These are phyloP conservation scores for Chaetomiaceae sp. DNA, from an alignment of 2,329 filamentous ascomycete genomes.

Conservation along the genomic window DNA sequence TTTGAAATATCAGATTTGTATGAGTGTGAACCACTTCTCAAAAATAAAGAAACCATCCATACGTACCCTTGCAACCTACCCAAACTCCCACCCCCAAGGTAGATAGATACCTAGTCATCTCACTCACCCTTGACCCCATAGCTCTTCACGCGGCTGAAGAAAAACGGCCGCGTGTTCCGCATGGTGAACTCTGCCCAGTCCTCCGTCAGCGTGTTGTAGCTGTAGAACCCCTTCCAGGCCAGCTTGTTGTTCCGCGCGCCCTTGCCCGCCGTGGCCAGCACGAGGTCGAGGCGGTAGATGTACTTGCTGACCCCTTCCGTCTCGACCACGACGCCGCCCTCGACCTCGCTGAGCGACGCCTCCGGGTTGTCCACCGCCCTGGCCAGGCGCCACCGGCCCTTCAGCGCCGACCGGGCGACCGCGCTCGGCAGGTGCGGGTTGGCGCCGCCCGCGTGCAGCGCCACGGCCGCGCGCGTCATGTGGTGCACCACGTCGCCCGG, in stretches of 20 bases:
- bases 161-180: conserved; percentile 58
- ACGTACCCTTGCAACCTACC: no score
- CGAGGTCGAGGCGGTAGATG: conserved; percentile 74
- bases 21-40: no score
- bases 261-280: conserved; percentile 58
- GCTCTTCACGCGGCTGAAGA: conserved; percentile 61
- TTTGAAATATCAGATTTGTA: no score
- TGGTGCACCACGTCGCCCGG: conserved; percentile 84
- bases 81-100: no score
- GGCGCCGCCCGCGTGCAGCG: conserved; percentile 33
- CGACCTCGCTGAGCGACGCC: conserved; percentile 36
- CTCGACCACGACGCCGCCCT: conserved; percentile 72
- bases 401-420: conserved; percentile 64
- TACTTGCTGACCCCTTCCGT: conserved; percentile 84
- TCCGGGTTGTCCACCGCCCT: conserved; percentile 31
- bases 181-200: conserved; percentile 78
- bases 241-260: conserved; percentile 77
- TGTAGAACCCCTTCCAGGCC: conserved; percentile 83
- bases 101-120: no score
- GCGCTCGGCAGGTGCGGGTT: conserved; percentile 38
- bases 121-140: conserved; percentile 46
- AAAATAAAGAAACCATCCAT: no score
- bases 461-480: conserved; percentile 65
- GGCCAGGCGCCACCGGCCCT: conserved; percentile 47
- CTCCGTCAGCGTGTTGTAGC: conserved; percentile 81